Evolutionary conservation across 1,284 basidiomycete genomes (phyloP).

Genomic region (Phaffia rhodozyma): DNA sequence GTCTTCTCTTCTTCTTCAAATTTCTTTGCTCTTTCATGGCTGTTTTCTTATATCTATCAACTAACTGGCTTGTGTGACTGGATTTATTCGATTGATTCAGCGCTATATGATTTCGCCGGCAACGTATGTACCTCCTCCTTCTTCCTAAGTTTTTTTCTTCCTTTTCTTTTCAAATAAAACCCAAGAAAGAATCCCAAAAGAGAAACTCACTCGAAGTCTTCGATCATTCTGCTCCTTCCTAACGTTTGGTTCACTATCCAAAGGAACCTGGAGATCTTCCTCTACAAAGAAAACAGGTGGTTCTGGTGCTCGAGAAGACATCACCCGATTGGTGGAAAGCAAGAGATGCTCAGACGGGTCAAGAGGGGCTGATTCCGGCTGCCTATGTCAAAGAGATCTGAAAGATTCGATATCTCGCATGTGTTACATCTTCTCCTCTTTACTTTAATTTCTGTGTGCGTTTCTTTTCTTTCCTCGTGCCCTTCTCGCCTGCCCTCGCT

Average conservation of each 20-base stretch:
- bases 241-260: not conserved
- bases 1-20: not conserved
- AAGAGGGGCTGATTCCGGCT: constrained; percentile 11
- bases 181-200: too few relatives aligned
- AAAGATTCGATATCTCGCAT: not conserved
- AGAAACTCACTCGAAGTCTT: too few relatives aligned
- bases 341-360: constrained; percentile 3
- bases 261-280: constrained; percentile 9
- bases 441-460: too few relatives aligned
- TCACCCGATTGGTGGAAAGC: constrained; percentile 16
- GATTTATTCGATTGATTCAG: not conserved
- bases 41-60: too few relatives aligned
- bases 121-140: not conserved
- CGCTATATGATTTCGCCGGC: not conserved
- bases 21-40: not conserved
- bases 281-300: constrained; percentile 6
- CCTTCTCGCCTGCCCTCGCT: not conserved
- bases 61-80: too few relatives aligned
- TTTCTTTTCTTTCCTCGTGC: not conserved
- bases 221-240: too few relatives aligned
- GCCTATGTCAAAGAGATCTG: constrained; percentile 16
- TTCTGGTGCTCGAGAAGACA: constrained; percentile 11
- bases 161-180: too few relatives aligned
- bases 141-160: not conserved
- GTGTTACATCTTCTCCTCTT: not conserved